Percentiles rank a stretch among this genome's conserved stretches.
These are phyloP conservation scores for Rehmannia glutinosa DNA, from an alignment of 257 asterid genomes.

Conservation along the genomic window DNA sequence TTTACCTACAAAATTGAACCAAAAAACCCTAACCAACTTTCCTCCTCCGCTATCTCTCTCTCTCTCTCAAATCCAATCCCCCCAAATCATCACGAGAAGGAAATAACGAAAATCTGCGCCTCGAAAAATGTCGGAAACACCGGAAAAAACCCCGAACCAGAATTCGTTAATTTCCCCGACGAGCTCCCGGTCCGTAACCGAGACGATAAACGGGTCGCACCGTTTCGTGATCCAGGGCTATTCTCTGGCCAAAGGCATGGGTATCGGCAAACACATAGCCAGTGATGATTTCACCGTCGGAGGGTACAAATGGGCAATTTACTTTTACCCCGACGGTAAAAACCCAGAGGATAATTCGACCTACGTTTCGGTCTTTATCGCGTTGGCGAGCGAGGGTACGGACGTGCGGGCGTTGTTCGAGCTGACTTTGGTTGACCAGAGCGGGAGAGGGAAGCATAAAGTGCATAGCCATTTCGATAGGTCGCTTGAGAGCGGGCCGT, in stretches of 20 bases:
- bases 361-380: slow-evolving; percentile 73
- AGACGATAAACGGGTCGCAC: slow-evolving; percentile 77
- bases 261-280: slow-evolving; percentile 74
- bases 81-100: not conserved
- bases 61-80: not conserved
- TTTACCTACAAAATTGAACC: not conserved
- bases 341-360: slow-evolving; percentile 71
- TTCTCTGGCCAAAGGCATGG: slow-evolving; percentile 80
- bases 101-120: not conserved
- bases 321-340: slow-evolving; percentile 79
- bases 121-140: slow-evolving; percentile 31
- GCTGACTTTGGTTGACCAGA: slow-evolving; percentile 73
- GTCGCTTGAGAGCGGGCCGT: slow-evolving; percentile 66
- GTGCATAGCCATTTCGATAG: slow-evolving; percentile 92
- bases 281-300: slow-evolving; percentile 80
- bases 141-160: slow-evolving; percentile 27
- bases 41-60: not conserved
- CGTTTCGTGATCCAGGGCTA: slow-evolving; percentile 69
- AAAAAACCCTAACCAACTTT: not conserved
- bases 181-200: slow-evolving; percentile 69
- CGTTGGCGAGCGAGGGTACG: slow-evolving; percentile 70
- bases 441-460: slow-evolving; percentile 85
- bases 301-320: slow-evolving; percentile 80
- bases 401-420: slow-evolving; percentile 76
- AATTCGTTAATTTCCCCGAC: slow-evolving; percentile 41